Evolutionary conservation across 2,329 filamentous ascomycete species (phyloP).

Genomic region (Cordyceps sp.): DNA sequence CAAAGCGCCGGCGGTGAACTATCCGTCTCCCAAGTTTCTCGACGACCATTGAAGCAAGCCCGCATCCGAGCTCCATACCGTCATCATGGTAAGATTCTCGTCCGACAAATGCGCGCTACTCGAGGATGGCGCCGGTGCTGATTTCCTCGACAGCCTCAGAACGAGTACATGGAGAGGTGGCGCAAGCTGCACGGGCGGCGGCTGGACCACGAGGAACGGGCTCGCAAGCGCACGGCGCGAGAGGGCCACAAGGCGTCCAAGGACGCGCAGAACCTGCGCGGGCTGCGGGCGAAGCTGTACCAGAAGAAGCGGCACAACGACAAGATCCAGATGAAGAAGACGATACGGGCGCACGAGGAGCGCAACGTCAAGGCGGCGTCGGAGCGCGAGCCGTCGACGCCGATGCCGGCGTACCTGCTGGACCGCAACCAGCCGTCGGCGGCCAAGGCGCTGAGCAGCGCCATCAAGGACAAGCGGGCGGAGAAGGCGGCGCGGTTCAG

Average conservation of each 20-base stretch:
- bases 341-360: constrained; percentile 89
- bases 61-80: too few species aligned
- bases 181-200: constrained; percentile 34
- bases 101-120: too few species aligned
- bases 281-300: constrained; percentile 82
- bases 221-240: constrained; percentile 73
- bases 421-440: constrained; percentile 51
- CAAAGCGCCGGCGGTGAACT: too few species aligned
- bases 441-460: constrained; percentile 57
- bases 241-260: constrained; percentile 78
- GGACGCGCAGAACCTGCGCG: constrained; percentile 84
- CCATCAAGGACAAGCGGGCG: constrained; percentile 88
- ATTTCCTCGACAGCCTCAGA: constrained; percentile 47
- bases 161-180: constrained; percentile 65
- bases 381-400: constrained; percentile 62
- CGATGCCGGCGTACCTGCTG: constrained; percentile 83
- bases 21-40: too few species aligned
- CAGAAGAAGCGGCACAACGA: constrained; percentile 88
- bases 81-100: constrained; percentile 15
- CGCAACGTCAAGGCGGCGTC: constrained; percentile 83
- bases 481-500: constrained; percentile 91
- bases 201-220: constrained; percentile 72
- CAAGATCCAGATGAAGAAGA: constrained; percentile 96
- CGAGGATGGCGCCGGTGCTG: neutral
- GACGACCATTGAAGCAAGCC: too few species aligned